A percentile compares a stretch with the other conserved stretches of the same genome.
Evolutionary conservation across 2,329 filamentous ascomycete species (phyloP).

Genomic region (Beauveria australis): DNA sequence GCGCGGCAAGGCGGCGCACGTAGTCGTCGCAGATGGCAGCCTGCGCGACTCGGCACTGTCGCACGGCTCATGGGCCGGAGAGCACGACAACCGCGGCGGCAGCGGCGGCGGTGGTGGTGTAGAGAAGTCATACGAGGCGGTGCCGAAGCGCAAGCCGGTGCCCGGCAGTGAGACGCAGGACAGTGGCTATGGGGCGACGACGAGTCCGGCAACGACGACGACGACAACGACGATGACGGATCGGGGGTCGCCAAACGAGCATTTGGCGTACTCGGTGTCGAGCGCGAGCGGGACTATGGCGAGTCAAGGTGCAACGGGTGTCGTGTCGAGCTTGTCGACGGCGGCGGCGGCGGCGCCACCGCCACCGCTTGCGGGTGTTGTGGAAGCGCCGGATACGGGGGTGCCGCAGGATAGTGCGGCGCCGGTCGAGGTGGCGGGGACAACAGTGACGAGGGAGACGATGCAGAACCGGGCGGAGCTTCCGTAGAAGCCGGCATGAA

Average conservation of each 20-base stretch:
- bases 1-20: background rate
- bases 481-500: background rate
- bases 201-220: background rate
- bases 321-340: background rate
- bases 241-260: background rate
- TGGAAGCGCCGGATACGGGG: slow-evolving; percentile 1
- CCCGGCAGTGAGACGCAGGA: background rate
- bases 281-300: background rate
- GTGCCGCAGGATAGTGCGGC: background rate
- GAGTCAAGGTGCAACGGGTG: background rate
- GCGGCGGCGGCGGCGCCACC: background rate
- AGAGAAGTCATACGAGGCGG: background rate
- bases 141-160: background rate
- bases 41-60: background rate
- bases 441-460: background rate
- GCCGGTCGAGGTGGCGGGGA: slow-evolving; percentile 7
- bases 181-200: background rate
- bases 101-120: background rate
- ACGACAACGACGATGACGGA: background rate
- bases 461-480: slow-evolving; percentile 5
- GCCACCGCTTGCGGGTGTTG: background rate
- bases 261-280: slow-evolving; percentile 4
- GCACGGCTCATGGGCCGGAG: background rate
- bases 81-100: background rate
- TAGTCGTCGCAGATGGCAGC: background rate